phyloP scores from a whole-genome alignment of 805 yeast genomes.

The Yamadazyma laniorum region DNA sequence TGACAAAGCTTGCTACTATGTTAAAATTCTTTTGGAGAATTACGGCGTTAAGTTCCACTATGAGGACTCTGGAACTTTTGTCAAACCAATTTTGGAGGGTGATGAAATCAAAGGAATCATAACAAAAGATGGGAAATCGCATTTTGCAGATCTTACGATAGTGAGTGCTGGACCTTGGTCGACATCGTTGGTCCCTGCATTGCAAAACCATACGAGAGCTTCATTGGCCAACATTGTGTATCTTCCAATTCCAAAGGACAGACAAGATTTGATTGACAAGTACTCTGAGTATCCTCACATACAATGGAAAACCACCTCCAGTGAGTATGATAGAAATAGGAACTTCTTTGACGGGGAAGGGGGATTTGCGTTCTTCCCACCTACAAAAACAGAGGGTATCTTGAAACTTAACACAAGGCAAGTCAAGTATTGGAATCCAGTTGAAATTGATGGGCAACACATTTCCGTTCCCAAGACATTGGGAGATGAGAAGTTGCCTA shows the following conservation, averaged over 20 bases:
- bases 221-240: conserved; percentile 35
- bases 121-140: conserved; percentile 24
- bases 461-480: conserved; percentile 3
- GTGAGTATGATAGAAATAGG: conserved; percentile 5
- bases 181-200: conserved; percentile 27
- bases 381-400: conserved; percentile 1
- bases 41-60: conserved; percentile 34
- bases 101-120: conserved; percentile 16
- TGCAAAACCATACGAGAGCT: conserved; percentile 36
- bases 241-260: conserved; percentile 33
- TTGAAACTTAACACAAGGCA: conserved; percentile 8
- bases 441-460: not conserved
- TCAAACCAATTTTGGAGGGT: conserved; percentile 16
- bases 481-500: conserved; percentile 1
- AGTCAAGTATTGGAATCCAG: conserved; percentile 8
- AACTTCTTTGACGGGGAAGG: not conserved
- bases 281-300: conserved; percentile 31
- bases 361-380: conserved; percentile 24
- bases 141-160: conserved; percentile 22
- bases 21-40: conserved; percentile 20
- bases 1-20: conserved; percentile 31
- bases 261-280: conserved; percentile 26
- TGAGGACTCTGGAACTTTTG: conserved; percentile 22
- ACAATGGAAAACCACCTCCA: conserved; percentile 25
- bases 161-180: conserved; percentile 32